phyloP scores from a whole-genome alignment of 2,329 filamentous ascomycete species.

The Trichoderma polysporum region DNA sequence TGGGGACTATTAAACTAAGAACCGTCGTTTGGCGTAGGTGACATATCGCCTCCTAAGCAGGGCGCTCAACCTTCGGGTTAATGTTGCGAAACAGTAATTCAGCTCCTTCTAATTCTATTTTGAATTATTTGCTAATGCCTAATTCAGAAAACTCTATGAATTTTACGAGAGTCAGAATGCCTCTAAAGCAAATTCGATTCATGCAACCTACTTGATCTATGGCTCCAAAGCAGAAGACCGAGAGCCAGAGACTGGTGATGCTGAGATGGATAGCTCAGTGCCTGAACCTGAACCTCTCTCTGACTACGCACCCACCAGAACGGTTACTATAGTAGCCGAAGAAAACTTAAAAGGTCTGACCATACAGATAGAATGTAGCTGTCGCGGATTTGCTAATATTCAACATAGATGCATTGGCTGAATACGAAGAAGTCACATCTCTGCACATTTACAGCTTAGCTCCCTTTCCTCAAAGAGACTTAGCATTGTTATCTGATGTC shows the following conservation, averaged over 20 bases:
- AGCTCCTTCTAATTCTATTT: background rate
- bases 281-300: constrained; percentile 48
- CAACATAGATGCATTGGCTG: constrained; percentile 58
- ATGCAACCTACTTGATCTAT: constrained; percentile 88
- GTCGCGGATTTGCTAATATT: background rate
- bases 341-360: constrained; percentile 66
- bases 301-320: constrained; percentile 54
- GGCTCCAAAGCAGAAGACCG: constrained; percentile 58
- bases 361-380: background rate
- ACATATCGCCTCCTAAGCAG: constrained; percentile 85
- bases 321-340: constrained; percentile 68
- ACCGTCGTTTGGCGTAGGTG: constrained; percentile 54
- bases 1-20: background rate
- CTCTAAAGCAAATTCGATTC: constrained; percentile 72
- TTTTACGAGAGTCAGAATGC: constrained; percentile 82
- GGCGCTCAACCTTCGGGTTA: constrained; percentile 78
- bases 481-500: constrained; percentile 70
- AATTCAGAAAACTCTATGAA: constrained; percentile 78
- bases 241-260: constrained; percentile 56
- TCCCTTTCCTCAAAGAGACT: constrained; percentile 64
- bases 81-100: constrained; percentile 81
- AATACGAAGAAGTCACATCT: constrained; percentile 71
- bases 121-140: background rate
- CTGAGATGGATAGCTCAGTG: constrained; percentile 68
- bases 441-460: constrained; percentile 88